These are phyloP conservation scores for Cladosporium austrohemisphaericum DNA, from an alignment of 2,329 filamentous ascomycete species.

Conservation along the genomic window DNA sequence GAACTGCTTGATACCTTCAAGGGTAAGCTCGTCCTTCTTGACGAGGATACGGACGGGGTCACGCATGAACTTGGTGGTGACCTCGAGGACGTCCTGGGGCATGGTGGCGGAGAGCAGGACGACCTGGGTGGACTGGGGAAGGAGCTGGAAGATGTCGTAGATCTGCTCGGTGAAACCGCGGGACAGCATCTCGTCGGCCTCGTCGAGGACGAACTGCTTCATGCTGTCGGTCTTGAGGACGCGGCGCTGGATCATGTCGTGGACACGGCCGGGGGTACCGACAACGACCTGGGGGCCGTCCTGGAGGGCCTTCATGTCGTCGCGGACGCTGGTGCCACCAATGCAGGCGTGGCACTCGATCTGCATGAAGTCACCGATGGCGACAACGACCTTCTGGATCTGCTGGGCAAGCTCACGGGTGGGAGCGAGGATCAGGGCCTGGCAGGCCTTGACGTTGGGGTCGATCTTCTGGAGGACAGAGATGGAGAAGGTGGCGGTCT, in stretches of 20 bases:
- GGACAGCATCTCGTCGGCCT: conserved; percentile 88
- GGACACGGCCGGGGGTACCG: conserved; percentile 92
- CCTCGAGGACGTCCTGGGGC: conserved; percentile 95
- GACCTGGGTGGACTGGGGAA: conserved; percentile 95
- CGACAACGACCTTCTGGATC: conserved; percentile 98
- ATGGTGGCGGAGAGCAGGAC: conserved; percentile 95
- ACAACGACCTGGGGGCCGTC: conserved; percentile 98
- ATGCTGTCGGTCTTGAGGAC: conserved; percentile 70
- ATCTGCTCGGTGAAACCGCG: conserved; percentile 98
- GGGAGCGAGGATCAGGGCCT: conserved; percentile 93
- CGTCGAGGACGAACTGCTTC: conserved; percentile 74
- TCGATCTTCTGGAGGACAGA: conserved; percentile 99
- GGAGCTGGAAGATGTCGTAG: conserved; percentile 96
- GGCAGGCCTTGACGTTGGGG: conserved; percentile 88
- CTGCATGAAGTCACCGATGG: conserved; percentile 99
- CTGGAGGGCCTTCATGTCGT: conserved; percentile 79
- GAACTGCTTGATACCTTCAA: conserved; percentile 97
- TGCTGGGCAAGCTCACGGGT: conserved; percentile 96
- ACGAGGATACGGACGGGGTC: conserved; percentile 94
- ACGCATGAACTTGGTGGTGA: conserved; percentile 99
- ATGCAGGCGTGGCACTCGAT: conserved; percentile 99
- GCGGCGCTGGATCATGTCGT: conserved; percentile 75
- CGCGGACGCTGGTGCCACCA: conserved; percentile 93
- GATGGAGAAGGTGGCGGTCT: conserved; percentile 99
- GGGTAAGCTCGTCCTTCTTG: conserved; percentile 96